Conservation (phyloP, 305 asterid genomes). For the Solanum chacoense region DNA sequence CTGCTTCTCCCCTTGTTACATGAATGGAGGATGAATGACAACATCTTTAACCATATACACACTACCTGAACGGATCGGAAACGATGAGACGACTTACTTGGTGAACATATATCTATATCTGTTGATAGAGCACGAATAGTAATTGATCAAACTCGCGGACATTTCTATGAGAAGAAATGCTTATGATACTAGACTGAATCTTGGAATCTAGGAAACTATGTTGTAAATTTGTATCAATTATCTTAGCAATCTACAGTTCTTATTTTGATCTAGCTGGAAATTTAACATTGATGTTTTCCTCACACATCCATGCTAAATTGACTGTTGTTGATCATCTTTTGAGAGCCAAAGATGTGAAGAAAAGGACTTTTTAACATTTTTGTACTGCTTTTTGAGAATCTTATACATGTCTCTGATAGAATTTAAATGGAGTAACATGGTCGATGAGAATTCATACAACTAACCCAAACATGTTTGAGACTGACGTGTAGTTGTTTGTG, state of each 20-base stretch:
- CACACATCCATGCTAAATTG: neutral
- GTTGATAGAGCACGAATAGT: neutral
- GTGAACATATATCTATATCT: neutral
- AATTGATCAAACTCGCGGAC: neutral
- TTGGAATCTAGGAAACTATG: neutral
- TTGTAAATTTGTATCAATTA: neutral
- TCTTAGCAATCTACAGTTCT: neutral
- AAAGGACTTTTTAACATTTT: neutral
- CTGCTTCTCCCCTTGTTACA: slow-evolving; percentile 3
- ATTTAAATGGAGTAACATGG: neutral
- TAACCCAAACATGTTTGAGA: neutral
- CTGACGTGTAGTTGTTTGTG: neutral
- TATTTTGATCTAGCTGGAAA: neutral
- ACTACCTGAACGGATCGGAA: neutral
- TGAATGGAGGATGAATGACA: neutral
- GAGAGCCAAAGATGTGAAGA: neutral
- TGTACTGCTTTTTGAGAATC: neutral
- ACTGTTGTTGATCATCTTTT: neutral
- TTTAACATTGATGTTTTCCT: neutral
- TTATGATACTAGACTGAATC: neutral
- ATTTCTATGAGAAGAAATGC: neutral
- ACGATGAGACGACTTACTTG: neutral
- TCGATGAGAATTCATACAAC: neutral
- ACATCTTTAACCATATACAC: neutral
- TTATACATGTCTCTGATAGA: neutral